Base-by-base conservation (phyloP, 305 asterid genomes). In the Fraxinus floribunda region DNA sequence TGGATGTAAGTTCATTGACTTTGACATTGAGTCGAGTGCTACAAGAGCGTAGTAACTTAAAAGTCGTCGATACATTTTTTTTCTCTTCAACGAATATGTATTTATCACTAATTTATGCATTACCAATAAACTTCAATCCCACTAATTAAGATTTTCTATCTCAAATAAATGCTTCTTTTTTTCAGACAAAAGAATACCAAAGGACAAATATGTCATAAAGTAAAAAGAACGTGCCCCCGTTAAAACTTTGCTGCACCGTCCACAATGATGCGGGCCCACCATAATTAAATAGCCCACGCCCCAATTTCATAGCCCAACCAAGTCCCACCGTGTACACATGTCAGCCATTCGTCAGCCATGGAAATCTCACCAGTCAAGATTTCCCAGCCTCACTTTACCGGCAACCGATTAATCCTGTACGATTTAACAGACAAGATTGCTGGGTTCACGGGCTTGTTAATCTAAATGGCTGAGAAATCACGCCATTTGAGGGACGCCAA, bases 121-220 rank as follows among this genome's bases (percentile, higher is more conserved):
- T 39, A 0, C 15, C 49, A 39, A 39, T 39, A 39, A 9, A 8
- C 3, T 39, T 39, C 15, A 39, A 46, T 46, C 55, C 52, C 57
- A 46, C 16, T 0, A 13, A 11, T 46, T 46, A 46, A 46, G 57
- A 46, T 11, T 11, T 11, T 0, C 49, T 8, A 46, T 46, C 18
- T 13, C n/a, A 35, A 35, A 35, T 35, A 46, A 46, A 46, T 46
- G n/a, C n/a, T 46, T 2, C 16, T 36, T 38, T 38, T 44, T 11
- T 44, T 44, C 10, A 38, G 1, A 38, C 44, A 38, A 38, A 39
- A 39, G 49, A 39, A 39, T 8, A 10, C 13, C 18, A 35, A n/a
- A 34, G 77, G 77, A 73, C 77, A 73, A 16, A 73, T 16, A 73
- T 34, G 77, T 35, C 49, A 73, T 73, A 73, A 73, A 34, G n/a